Percentiles rank a stretch among this genome's conserved stretches.
Evolutionary conservation across 2,329 filamentous ascomycete species (phyloP).

Genomic region (Cryphonectria radicalis): DNA sequence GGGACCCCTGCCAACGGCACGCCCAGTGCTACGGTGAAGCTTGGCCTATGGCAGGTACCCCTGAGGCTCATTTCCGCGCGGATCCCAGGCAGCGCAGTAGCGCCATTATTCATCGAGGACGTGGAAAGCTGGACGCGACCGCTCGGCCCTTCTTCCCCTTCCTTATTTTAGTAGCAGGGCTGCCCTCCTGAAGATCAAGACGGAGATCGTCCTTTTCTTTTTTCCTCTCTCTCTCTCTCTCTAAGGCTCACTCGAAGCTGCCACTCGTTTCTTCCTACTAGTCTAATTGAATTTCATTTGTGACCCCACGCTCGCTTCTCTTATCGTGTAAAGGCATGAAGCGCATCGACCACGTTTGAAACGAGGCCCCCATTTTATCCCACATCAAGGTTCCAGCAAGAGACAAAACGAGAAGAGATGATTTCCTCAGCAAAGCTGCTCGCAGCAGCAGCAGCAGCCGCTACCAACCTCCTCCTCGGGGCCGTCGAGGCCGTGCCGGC

Average conservation of each 20-base stretch:
- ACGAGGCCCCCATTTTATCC: background rate
- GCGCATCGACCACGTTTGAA: background rate
- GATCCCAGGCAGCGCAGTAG: slow-evolving; percentile 16
- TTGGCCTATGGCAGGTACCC: slow-evolving; percentile 11
- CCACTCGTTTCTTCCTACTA: slow-evolving; percentile 9
- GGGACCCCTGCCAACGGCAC: slow-evolving; percentile 8
- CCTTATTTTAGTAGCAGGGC: background rate
- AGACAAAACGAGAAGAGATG: slow-evolving; percentile 11
- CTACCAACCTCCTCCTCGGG: slow-evolving; percentile 14
- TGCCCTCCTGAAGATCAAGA: background rate
- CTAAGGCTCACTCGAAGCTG: background rate
- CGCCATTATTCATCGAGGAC: slow-evolving; percentile 6
- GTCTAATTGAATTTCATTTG: background rate
- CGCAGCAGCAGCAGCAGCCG: slow-evolving; percentile 10
- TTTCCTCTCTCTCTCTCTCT: background rate
- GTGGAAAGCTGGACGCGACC: slow-evolving; percentile 6
- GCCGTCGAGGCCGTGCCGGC: slow-evolving; percentile 18
- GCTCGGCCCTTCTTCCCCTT: background rate
- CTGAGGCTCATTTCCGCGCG: slow-evolving; percentile 27
- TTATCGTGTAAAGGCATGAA: background rate
- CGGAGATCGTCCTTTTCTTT: slow-evolving; percentile 8
- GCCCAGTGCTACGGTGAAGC: background rate
- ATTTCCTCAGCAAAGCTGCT: slow-evolving; percentile 20
- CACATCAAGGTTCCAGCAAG: background rate
- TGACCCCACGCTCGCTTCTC: background rate